phyloP scores from a whole-genome alignment of 2,329 filamentous ascomycete species.

The Aspergillus tubingensis region DNA sequence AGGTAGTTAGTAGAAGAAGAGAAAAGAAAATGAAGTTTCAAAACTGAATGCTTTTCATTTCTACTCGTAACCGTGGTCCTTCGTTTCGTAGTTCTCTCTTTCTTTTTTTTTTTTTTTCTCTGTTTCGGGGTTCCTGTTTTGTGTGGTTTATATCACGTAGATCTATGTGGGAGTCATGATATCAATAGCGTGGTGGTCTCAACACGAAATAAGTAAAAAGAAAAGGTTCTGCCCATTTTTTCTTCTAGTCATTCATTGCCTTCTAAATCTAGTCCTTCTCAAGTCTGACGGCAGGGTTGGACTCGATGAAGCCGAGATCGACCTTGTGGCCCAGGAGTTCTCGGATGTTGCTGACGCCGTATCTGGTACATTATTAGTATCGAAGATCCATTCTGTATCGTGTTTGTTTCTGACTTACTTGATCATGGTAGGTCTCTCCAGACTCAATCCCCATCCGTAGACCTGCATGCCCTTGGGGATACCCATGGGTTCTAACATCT shows the following conservation, averaged over 20 bases:
- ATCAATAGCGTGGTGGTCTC: neutral
- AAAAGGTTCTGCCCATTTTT: neutral
- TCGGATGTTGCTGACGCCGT: slow-evolving; percentile 83
- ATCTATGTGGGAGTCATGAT: neutral
- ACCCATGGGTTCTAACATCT: slow-evolving; percentile 96
- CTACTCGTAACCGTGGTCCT: neutral
- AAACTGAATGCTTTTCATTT: neutral
- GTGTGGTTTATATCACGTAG: neutral
- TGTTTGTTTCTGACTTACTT: slow-evolving; percentile 57
- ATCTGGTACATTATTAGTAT: slow-evolving; percentile 39
- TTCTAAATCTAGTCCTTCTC: slow-evolving; percentile 68
- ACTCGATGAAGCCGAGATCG: slow-evolving; percentile 88
- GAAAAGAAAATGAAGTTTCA: too few species aligned
- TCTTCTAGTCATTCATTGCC: slow-evolving; percentile 6
- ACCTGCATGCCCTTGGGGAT: slow-evolving; percentile 88
- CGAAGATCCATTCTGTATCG: too few species aligned
- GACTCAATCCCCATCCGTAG: slow-evolving; percentile 87
- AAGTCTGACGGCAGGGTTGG: slow-evolving; percentile 84
- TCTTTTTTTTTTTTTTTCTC: neutral
- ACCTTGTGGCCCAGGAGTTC: slow-evolving; percentile 94
- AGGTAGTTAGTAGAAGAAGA: too few species aligned
- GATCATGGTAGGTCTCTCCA: slow-evolving; percentile 98
- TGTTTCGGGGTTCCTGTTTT: too few species aligned
- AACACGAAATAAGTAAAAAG: too few species aligned
- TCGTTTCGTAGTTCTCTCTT: neutral